Evolutionary conservation across 2,329 filamentous ascomycete species (phyloP), one percentile per base, ranked within the genome.

Genomic region (Botrytis medusae): DNA sequence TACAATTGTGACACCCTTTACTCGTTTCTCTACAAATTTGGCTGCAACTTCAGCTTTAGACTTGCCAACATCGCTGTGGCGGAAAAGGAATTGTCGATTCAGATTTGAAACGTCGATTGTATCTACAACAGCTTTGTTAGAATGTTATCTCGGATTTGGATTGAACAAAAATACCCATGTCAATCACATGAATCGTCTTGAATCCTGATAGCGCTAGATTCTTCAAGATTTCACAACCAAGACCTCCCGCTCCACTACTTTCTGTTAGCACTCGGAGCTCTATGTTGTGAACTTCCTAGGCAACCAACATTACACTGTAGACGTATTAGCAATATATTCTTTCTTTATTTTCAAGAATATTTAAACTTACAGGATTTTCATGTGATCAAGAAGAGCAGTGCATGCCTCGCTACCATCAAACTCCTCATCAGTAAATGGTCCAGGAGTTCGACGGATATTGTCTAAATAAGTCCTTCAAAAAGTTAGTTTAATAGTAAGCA

Each of bases 101-200:
- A 99, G 88, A 82, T 99, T 99, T 69, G 95, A 98, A 74, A 99
- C 95, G 81, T 99, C 96, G 82, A 99, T 99, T 1, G 95, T 99
- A 83, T 99, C 94, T 94, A 77, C 57, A 34, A 63, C 16, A 62
- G 61, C 69, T 77, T 75, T 77, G 59, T 73, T n/a, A 75, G 48
- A 25, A 18, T 40, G 12, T 18, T 29, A 46, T 18, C 48, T 32
- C 48, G 18, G 20, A 57, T 8, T 8, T 32, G 14, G 16, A 48
- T 32, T 37, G n/a, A 14, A 20, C 42, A 60, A n/a, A 18, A 65
- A 81, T 83, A 92, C 92, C 93, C 96, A 99, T 99, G 84, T 99
- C 96, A 79, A 99, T 98, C 74, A 99, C 96, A 85, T 99, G 94
- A 77, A 99, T 98, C 80, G 97, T 90, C 83, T 93, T 97, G 85